Conservation (phyloP, 495 filamentous ascomycete genomes). For the Chaetomium tenue region DNA sequence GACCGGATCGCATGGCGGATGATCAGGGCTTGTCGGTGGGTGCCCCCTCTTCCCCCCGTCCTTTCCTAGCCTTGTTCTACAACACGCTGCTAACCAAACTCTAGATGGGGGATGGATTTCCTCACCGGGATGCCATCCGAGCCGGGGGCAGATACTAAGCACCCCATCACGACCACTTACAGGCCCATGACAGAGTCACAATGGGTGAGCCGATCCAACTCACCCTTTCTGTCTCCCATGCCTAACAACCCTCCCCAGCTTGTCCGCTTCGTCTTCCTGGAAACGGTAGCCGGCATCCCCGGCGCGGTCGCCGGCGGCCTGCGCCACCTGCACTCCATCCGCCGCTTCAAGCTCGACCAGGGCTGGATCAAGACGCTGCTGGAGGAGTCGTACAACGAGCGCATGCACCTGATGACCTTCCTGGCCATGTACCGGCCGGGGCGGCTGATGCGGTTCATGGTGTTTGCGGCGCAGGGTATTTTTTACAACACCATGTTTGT, state of each 20-base stretch:
- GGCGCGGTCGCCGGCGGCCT: constrained; percentile 96
- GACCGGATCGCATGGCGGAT: constrained; percentile 47
- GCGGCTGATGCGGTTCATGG: constrained; percentile 81
- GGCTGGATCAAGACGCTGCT: constrained; percentile 97
- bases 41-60: background rate
- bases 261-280: constrained; percentile 84
- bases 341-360: constrained; percentile 84
- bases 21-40: constrained; percentile 34
- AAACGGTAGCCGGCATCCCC: constrained; percentile 90
- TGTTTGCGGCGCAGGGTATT: constrained; percentile 77
- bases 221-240: background rate
- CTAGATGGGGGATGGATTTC: constrained; percentile 50
- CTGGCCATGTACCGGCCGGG: constrained; percentile 90
- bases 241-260: constrained; percentile 46
- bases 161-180: constrained; percentile 38
- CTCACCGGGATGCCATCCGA: constrained; percentile 45
- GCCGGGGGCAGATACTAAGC: constrained; percentile 41
- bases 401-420: constrained; percentile 95
- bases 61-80: background rate
- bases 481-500: constrained; percentile 95
- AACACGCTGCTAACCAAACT: background rate
- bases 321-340: constrained; percentile 77
- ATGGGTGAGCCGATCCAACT: constrained; percentile 36
- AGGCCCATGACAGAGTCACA: constrained; percentile 46
- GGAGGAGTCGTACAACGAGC: constrained; percentile 93